A percentile compares a stretch with the other conserved stretches of the same genome.
These are phyloP conservation scores for Simmondsia chinensis DNA, from an alignment of 148 eudicot species.

Conservation along the genomic window DNA sequence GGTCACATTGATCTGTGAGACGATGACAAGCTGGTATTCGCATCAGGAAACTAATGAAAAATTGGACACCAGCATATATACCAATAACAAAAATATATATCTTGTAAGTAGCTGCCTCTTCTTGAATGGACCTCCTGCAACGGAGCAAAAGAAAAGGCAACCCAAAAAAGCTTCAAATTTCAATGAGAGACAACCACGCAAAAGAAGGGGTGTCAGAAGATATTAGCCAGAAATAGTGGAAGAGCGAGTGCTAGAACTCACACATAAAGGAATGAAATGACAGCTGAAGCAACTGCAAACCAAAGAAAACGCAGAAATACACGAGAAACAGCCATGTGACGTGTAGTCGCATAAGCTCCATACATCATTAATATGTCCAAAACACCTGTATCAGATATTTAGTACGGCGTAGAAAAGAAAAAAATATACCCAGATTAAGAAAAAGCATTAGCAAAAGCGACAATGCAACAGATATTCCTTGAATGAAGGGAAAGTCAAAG, in stretches of 20 bases:
- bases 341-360: conserved; percentile 91
- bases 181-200: too few species aligned
- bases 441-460: not conserved
- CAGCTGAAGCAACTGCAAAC: conserved; percentile 55
- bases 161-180: not conserved
- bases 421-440: not conserved
- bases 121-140: conserved; percentile 72
- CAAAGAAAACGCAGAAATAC: conserved; percentile 75
- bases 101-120: conserved; percentile 40
- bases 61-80: conserved; percentile 73
- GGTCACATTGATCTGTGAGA: conserved; percentile 60
- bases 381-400: conserved; percentile 43
- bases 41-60: conserved; percentile 65
- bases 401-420: not conserved
- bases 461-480: not conserved
- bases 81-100: conserved; percentile 57
- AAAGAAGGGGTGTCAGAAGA: not conserved
- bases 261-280: conserved; percentile 87
- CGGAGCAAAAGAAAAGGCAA: conserved; percentile 6
- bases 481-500: not conserved
- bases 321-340: conserved; percentile 67
- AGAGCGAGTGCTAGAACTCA: conserved; percentile 34
- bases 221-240: not conserved
- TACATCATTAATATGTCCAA: conserved; percentile 88
- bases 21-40: conserved; percentile 81